phyloP scores from a whole-genome alignment of 2,329 filamentous ascomycete genomes.

The Claviceps citrina region DNA sequence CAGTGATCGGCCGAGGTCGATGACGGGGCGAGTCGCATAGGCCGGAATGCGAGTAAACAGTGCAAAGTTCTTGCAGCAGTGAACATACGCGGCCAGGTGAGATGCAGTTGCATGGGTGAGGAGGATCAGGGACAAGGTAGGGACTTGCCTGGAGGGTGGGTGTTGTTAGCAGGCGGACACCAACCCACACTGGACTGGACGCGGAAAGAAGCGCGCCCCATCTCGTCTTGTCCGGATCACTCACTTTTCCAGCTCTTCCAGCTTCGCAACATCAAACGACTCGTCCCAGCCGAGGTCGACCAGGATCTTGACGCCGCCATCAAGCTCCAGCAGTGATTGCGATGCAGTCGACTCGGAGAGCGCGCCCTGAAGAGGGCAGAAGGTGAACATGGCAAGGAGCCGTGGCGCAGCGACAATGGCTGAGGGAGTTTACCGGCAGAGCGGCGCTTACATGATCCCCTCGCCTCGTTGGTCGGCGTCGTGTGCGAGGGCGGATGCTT shows the following conservation, averaged over 20 bases:
- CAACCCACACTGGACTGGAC: too few relatives aligned
- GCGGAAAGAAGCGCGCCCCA: too few relatives aligned
- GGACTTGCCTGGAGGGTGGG: slow-evolving; percentile 52
- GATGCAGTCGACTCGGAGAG: slow-evolving; percentile 75
- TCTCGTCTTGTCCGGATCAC: slow-evolving; percentile 16
- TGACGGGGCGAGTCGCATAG: slow-evolving; percentile 86
- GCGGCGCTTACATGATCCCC: slow-evolving; percentile 1
- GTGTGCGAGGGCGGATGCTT: background rate
- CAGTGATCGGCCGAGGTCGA: slow-evolving; percentile 79
- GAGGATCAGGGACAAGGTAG: slow-evolving; percentile 82
- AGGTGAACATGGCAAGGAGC: slow-evolving; percentile 69
- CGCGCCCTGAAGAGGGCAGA: slow-evolving; percentile 81
- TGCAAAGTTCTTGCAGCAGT: slow-evolving; percentile 94
- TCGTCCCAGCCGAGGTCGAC: slow-evolving; percentile 96
- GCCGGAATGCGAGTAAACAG: slow-evolving; percentile 83
- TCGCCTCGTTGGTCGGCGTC: background rate
- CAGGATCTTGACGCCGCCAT: slow-evolving; percentile 89
- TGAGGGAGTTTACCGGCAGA: background rate
- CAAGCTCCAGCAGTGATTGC: slow-evolving; percentile 90
- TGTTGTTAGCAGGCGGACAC: slow-evolving; percentile 9
- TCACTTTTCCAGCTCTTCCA: slow-evolving; percentile 82
- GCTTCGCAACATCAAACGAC: slow-evolving; percentile 64
- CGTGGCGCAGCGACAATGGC: slow-evolving; percentile 1
- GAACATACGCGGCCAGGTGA: slow-evolving; percentile 84
- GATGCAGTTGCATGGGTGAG: slow-evolving; percentile 85